Evolutionary conservation across 208 protist species (phyloP).

Genomic region (Trypanosoma brucei): DNA sequence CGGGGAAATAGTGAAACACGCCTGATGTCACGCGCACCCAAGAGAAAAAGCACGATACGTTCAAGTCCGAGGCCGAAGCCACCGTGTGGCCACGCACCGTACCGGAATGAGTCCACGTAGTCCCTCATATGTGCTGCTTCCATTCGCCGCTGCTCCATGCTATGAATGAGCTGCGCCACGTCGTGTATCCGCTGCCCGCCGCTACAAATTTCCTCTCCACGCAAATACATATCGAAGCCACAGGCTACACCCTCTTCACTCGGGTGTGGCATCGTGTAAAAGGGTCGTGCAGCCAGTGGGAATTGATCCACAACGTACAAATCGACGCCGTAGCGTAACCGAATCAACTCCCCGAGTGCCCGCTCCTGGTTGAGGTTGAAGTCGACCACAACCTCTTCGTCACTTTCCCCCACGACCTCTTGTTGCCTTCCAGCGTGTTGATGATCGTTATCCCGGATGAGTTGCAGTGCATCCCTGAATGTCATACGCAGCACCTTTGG

Average conservation of each 20-base stretch:
- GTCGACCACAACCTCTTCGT: slow-evolving; percentile 51
- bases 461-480: slow-evolving; percentile 45
- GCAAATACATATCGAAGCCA: slow-evolving; percentile 98
- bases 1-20: slow-evolving; percentile 98
- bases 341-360: slow-evolving; percentile 91
- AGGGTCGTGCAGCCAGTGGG: slow-evolving; percentile 93
- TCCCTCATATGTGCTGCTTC: slow-evolving; percentile 49
- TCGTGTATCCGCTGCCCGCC: slow-evolving; percentile 99
- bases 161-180: slow-evolving; percentile 67
- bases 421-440: not conserved
- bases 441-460: slow-evolving; percentile 31
- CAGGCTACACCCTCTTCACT: slow-evolving; percentile 27
- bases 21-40: slow-evolving; percentile 96
- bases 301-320: slow-evolving; percentile 98
- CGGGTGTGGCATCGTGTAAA: slow-evolving; percentile 98
- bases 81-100: slow-evolving; percentile 96
- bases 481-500: slow-evolving; percentile 41
- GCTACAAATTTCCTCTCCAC: slow-evolving; percentile 99
- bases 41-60: slow-evolving; percentile 96
- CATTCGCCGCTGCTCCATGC: slow-evolving; percentile 41
- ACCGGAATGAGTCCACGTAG: slow-evolving; percentile 98
- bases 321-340: slow-evolving; percentile 96
- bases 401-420: not conserved
- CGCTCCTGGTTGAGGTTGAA: slow-evolving; percentile 90
- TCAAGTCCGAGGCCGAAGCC: slow-evolving; percentile 98